Conservation (phyloP, 2,329 filamentous ascomycete genomes). For the Penicillium sp. region DNA sequence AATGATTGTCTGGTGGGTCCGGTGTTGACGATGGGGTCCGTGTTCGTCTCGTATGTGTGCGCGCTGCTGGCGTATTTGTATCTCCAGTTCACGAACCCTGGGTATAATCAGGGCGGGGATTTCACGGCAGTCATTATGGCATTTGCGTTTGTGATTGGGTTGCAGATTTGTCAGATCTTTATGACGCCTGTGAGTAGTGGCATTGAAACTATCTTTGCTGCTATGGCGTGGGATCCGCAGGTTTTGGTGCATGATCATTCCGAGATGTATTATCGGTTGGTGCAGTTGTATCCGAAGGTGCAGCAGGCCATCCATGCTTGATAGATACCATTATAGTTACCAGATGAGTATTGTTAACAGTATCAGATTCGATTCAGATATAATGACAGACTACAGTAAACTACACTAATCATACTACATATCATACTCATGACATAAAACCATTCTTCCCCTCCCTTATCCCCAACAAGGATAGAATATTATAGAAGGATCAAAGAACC, state of each 20-base stretch:
- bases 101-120: constrained; percentile 59
- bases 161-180: constrained; percentile 84
- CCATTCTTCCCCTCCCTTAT: too few species aligned
- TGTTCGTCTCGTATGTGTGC: constrained; percentile 75
- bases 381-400: too few species aligned
- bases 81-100: constrained; percentile 67
- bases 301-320: constrained; percentile 65
- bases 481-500: too few species aligned
- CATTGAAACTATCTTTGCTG: constrained; percentile 87
- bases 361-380: too few species aligned
- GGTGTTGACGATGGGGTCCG: constrained; percentile 63
- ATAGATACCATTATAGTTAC: too few species aligned
- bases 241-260: constrained; percentile 72
- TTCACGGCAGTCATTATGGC: constrained; percentile 76
- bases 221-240: constrained; percentile 55
- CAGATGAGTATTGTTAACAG: too few species aligned
- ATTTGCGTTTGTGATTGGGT: constrained; percentile 77
- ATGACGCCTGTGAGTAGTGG: constrained; percentile 78
- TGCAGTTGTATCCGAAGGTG: constrained; percentile 73
- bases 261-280: constrained; percentile 69
- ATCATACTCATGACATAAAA: too few species aligned
- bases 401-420: too few species aligned
- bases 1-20: constrained; percentile 78
- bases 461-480: too few species aligned
- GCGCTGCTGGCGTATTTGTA: constrained; percentile 80